phyloP scores from a whole-genome alignment of 2,329 filamentous ascomycete species.

The Diatrype stigma region DNA sequence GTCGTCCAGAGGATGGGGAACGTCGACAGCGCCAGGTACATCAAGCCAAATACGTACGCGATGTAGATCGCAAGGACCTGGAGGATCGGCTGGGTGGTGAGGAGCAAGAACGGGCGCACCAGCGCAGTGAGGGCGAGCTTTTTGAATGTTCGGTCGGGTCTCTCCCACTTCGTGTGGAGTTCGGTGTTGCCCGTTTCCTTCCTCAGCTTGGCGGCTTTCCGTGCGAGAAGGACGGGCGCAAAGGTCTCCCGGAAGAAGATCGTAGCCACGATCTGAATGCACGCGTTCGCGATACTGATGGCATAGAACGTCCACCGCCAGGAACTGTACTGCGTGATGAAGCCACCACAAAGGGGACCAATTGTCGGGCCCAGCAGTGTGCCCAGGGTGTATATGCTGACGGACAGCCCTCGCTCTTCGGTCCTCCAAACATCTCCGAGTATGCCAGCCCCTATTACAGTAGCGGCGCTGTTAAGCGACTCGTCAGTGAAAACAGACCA shows the following conservation, averaged over 20 bases:
- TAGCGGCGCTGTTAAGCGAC: neutral
- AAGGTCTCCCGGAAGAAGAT: constrained; percentile 62
- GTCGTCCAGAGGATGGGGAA: constrained; percentile 41
- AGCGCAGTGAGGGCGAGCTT: constrained; percentile 34
- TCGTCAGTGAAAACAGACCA: neutral
- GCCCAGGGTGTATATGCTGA: constrained; percentile 56
- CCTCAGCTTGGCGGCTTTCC: constrained; percentile 51
- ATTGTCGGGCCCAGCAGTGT: constrained; percentile 60
- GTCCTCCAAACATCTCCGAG: neutral
- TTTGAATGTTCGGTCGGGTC: constrained; percentile 22
- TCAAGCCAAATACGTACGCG: constrained; percentile 45
- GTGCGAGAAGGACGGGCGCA: constrained; percentile 53
- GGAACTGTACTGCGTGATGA: constrained; percentile 54
- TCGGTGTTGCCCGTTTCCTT: constrained; percentile 49
- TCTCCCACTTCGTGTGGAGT: constrained; percentile 47
- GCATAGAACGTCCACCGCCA: constrained; percentile 71
- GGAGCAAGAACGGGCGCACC: constrained; percentile 42
- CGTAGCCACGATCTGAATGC: constrained; percentile 53
- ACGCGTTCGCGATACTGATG: constrained; percentile 54
- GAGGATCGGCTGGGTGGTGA: constrained; percentile 46
- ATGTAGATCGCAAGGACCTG: constrained; percentile 43
- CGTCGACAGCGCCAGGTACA: constrained; percentile 41
- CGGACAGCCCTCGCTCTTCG: constrained; percentile 31
- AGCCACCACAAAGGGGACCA: constrained; percentile 57
- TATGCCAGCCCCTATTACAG: neutral